Percentiles rank a stretch among this genome's conserved stretches.
Conservation (phyloP, 2,329 filamentous ascomycete genomes). For the Cercospora sesami region DNA sequence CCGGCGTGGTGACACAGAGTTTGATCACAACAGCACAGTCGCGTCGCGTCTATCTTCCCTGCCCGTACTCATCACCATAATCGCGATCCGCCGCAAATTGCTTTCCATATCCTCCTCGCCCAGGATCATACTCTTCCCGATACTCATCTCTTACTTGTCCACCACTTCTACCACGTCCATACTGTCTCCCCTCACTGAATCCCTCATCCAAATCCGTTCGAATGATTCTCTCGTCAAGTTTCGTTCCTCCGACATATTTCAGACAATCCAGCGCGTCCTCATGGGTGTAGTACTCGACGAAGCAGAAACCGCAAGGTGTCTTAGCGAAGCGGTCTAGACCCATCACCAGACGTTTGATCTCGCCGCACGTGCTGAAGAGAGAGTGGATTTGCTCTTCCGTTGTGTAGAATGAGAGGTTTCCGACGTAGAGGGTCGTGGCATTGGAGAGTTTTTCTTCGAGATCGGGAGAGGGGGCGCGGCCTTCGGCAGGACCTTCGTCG, state of each 20-base stretch:
- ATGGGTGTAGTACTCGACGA: conserved; percentile 98
- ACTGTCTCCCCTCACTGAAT: conserved; percentile 93
- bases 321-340: conserved; percentile 95
- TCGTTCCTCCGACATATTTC: conserved; percentile 98
- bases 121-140: conserved; percentile 93
- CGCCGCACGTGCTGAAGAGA: conserved; percentile 65
- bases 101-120: conserved; percentile 83
- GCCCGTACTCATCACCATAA: conserved; percentile 33
- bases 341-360: conserved; percentile 98
- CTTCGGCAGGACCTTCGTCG: conserved; percentile 50
- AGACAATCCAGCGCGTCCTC: conserved; percentile 96
- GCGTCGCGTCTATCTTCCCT: conserved; percentile 2
- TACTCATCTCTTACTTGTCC: conserved; percentile 98
- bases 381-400: conserved; percentile 99
- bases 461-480: conserved; percentile 54
- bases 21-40: too few species aligned
- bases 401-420: conserved; percentile 79
- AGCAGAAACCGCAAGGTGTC: conserved; percentile 98
- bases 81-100: conserved; percentile 65
- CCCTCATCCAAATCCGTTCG: conserved; percentile 93
- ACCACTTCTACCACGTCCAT: conserved; percentile 88
- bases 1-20: not conserved
- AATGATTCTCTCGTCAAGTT: conserved; percentile 95
- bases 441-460: conserved; percentile 77
- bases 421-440: conserved; percentile 94